These are phyloP conservation scores for Aspergillus chevalieri DNA, from an alignment of 2,329 filamentous ascomycete genomes.

Conservation along the genomic window DNA sequence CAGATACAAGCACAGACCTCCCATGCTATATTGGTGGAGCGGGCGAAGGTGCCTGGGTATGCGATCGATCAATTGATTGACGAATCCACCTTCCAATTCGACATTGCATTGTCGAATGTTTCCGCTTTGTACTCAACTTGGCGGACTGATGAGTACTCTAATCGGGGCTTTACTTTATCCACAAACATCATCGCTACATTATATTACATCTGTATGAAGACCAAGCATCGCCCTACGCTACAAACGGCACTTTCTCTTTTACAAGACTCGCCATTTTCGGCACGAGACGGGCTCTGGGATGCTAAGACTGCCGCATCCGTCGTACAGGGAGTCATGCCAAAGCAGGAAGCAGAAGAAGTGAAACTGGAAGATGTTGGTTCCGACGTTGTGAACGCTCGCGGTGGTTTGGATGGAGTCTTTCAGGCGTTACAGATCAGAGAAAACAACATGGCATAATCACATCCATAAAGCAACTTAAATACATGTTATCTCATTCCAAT, in stretches of 20 bases:
- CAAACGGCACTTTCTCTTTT: conserved; percentile 11
- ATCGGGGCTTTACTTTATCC: conserved; percentile 15
- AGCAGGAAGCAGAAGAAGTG: neutral
- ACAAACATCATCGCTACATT: conserved; percentile 17
- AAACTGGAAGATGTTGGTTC: neutral
- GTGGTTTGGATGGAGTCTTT: neutral
- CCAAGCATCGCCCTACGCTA: conserved; percentile 5
- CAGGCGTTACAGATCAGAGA: neutral
- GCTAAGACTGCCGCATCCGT: conserved; percentile 10
- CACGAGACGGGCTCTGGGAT: conserved; percentile 20
- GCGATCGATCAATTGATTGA: neutral
- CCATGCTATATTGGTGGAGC: conserved; percentile 4
- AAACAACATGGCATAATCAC: neutral
- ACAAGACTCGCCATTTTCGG: conserved; percentile 8
- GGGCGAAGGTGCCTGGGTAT: conserved; percentile 2
- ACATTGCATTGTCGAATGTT: neutral
- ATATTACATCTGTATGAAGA: conserved; percentile 20
- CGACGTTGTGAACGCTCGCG: neutral
- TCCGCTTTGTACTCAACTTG: neutral
- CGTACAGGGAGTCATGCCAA: conserved; percentile 3
- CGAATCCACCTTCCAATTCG: conserved; percentile 2
- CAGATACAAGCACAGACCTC: conserved; percentile 11
- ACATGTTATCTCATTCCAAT: neutral
- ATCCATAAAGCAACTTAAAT: neutral
- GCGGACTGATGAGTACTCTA: neutral